These are phyloP conservation scores for Neonectria punicea DNA, from an alignment of 2,329 filamentous ascomycete genomes.

Conservation along the genomic window DNA sequence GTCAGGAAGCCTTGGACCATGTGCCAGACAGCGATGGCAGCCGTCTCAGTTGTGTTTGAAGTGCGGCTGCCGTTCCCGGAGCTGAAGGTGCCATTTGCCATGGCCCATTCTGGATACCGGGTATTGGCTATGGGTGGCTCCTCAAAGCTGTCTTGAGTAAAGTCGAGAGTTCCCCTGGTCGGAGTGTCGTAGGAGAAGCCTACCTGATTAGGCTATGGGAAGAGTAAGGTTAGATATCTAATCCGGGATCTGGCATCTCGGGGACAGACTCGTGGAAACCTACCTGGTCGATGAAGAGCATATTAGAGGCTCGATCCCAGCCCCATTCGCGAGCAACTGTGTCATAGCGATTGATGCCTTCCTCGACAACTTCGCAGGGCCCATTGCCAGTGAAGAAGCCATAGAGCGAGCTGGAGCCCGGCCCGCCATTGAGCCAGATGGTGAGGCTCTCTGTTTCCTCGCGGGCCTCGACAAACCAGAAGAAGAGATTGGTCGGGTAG, in stretches of 20 bases:
- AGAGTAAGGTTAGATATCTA: constrained; percentile 22
- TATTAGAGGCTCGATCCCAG: constrained; percentile 68
- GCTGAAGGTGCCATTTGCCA: constrained; percentile 74
- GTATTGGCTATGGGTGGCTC: constrained; percentile 38
- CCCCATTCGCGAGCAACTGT: constrained; percentile 71
- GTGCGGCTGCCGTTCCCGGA: constrained; percentile 60
- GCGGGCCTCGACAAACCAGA: constrained; percentile 61
- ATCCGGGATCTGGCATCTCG: background rate
- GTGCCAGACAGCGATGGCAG: constrained; percentile 72
- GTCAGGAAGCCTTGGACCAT: constrained; percentile 70
- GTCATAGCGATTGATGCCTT: constrained; percentile 59
- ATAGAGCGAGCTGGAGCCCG: constrained; percentile 72
- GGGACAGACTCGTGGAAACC: constrained; percentile 18
- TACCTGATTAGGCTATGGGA: constrained; percentile 73
- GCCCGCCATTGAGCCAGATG: constrained; percentile 76
- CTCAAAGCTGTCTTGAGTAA: constrained; percentile 53
- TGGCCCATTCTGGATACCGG: constrained; percentile 45
- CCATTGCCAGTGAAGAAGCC: constrained; percentile 72
- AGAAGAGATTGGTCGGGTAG: constrained; percentile 63
- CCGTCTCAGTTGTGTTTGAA: constrained; percentile 65
- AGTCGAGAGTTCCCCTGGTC: constrained; percentile 68
- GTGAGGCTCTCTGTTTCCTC: constrained; percentile 56
- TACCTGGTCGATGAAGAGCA: constrained; percentile 68
- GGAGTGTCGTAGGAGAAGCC: constrained; percentile 74
- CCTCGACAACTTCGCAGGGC: constrained; percentile 61